Evolutionary conservation across 108 stramenopile genomes (phyloP), one percentile per base, ranked within the genome.

Genomic region (Nitzschia sp.): DNA sequence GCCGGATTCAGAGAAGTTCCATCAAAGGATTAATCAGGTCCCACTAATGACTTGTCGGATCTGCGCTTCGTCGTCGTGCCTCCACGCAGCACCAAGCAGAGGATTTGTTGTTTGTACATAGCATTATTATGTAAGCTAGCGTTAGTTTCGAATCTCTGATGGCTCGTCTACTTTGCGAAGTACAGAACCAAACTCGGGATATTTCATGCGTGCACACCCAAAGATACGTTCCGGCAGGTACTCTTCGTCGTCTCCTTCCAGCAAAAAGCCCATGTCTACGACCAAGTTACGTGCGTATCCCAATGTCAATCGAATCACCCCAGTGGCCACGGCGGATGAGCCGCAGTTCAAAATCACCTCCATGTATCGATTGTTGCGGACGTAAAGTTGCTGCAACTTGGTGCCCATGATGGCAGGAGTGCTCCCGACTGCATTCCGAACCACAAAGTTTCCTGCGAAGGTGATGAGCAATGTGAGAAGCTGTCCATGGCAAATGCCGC

Each of bases 371-470:
- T 88, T 85, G 8, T 74, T 87, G 25, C 70, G 77, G 33, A 85
- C 71, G 70, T 98, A 97, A 31, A 36, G 21, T 46, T 85, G 80
- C 46, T 46, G 51, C 26, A 98, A 85, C 76, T 96, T 95, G 30
- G 87, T 97, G 24, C 96, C 98, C 78, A 97, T 83, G 49, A 98
- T 92, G 6, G 94, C 95, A 11, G 98, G 98, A 4, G 90, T 96
- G 15, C 80, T 82, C 32, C 96, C 96, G 28, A 96, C 95, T 6
- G 95, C 95, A 57, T 87, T 89, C 18, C 90, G 77, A 3, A 98
- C 94, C 25, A 96, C 83, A 74, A 95, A 98, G 71, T 96, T 98
- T n/a, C n/a, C n/a, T n/a, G n/a, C n/a, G n/a, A n/a, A n/a, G n/a
- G n/a, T n/a, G n/a, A n/a, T n/a, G n/a, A n/a, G n/a, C n/a, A n/a